Evolutionary conservation across 2,329 filamentous ascomycete species (phyloP).

Genomic region (Conoideocrella luteorostrata): DNA sequence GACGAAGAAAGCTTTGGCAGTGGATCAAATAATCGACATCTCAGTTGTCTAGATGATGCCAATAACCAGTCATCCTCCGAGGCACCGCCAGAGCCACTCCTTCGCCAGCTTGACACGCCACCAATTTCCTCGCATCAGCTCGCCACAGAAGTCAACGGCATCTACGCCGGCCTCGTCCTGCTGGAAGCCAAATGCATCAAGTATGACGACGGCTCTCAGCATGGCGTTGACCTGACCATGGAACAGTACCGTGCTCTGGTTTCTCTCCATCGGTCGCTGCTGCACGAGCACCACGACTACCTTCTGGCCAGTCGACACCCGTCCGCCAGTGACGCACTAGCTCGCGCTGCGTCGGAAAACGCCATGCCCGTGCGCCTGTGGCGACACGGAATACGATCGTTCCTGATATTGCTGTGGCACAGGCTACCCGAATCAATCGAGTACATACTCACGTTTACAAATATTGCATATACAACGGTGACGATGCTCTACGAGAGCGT

Average conservation of each 20-base stretch:
- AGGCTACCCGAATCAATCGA: constrained; percentile 71
- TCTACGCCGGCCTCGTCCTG: constrained; percentile 78
- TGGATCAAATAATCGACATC: neutral
- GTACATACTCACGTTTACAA: constrained; percentile 88
- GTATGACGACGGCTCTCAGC: constrained; percentile 61
- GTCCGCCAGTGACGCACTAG: constrained; percentile 61
- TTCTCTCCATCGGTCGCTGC: constrained; percentile 68
- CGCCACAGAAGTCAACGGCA: constrained; percentile 73
- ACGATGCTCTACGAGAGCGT: constrained; percentile 81
- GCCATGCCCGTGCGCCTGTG: constrained; percentile 92
- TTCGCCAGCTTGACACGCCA: constrained; percentile 51
- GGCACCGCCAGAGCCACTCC: constrained; percentile 8
- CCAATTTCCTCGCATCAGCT: constrained; percentile 73
- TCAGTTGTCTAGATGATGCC: neutral
- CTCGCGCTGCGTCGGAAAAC: constrained; percentile 69
- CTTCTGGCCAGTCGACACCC: constrained; percentile 86
- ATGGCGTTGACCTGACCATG: constrained; percentile 39
- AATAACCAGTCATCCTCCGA: neutral
- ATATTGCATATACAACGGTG: constrained; percentile 89
- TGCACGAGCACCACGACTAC: constrained; percentile 81
- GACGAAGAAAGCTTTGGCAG: no score
- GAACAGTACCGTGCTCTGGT: constrained; percentile 84
- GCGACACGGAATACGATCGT: constrained; percentile 84
- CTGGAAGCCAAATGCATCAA: constrained; percentile 85
- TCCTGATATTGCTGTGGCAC: constrained; percentile 69